These are phyloP conservation scores for Sporothrix humicola DNA, from an alignment of 2,329 filamentous ascomycete genomes.

Conservation along the genomic window DNA sequence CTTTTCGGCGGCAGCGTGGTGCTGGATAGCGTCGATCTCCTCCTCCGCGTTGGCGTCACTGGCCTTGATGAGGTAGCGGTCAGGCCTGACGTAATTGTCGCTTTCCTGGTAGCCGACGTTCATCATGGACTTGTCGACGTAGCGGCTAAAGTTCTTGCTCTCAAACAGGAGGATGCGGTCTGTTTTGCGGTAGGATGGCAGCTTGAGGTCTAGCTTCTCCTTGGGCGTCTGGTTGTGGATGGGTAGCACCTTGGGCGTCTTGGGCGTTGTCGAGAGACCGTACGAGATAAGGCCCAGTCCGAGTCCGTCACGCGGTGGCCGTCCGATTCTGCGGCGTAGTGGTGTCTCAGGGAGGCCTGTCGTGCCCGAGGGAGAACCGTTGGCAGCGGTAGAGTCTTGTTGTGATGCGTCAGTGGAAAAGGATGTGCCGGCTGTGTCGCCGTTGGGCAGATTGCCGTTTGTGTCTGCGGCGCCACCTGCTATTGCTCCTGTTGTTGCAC, in stretches of 20 bases:
- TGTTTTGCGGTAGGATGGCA: conserved; percentile 75
- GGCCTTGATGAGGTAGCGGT: conserved; percentile 71
- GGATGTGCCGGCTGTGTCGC: conserved; percentile 13
- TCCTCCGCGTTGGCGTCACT: conserved; percentile 65
- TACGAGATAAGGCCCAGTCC: conserved; percentile 57
- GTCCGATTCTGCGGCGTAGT: conserved; percentile 47
- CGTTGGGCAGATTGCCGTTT: conserved; percentile 8
- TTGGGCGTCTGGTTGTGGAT: conserved; percentile 79
- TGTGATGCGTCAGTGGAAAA: not conserved
- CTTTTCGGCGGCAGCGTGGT: conserved; percentile 54
- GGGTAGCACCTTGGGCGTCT: conserved; percentile 71
- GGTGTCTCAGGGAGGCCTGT: conserved; percentile 33
- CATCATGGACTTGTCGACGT: conserved; percentile 95
- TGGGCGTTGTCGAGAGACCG: conserved; percentile 53
- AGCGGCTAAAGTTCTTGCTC: conserved; percentile 83
- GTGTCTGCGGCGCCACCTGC: conserved; percentile 1
- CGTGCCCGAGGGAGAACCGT: not conserved
- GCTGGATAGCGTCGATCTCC: conserved; percentile 55
- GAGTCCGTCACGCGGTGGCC: conserved; percentile 58
- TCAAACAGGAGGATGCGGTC: conserved; percentile 82
- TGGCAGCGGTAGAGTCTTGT: not conserved
- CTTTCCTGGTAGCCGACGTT: conserved; percentile 96
- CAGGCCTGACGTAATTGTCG: conserved; percentile 81
- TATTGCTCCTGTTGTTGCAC: not conserved
- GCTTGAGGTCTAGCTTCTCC: conserved; percentile 77